Conservation (phyloP, 257 asterid genomes). For the Oldenlandia corymbosa region DNA sequence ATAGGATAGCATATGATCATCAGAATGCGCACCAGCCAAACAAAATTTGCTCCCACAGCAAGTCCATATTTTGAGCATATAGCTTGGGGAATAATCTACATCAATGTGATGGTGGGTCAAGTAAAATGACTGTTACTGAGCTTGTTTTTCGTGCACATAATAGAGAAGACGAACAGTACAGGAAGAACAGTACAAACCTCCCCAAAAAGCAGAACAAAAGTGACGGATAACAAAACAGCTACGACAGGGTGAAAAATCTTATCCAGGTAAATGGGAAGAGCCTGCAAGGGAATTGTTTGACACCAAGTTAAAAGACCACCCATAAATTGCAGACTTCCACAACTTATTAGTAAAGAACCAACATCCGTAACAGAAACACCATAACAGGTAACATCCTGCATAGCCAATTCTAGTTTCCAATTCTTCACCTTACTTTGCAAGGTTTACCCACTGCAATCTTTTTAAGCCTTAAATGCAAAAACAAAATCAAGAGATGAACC, state of each 20-base stretch:
- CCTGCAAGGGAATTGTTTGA: constrained; percentile 42
- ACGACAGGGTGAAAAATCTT: constrained; percentile 85
- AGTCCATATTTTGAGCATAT: constrained; percentile 86
- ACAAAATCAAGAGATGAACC: neutral
- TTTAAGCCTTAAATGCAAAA: too few relatives aligned
- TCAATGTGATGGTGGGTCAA: constrained; percentile 18
- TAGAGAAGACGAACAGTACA: neutral
- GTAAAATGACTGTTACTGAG: constrained; percentile 15
- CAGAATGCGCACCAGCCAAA: constrained; percentile 85
- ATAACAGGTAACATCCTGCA: too few relatives aligned
- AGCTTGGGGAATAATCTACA: constrained; percentile 90
- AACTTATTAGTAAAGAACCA: neutral
- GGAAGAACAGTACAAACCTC: constrained; percentile 52
- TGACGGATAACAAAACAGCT: constrained; percentile 89
- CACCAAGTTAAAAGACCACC: neutral
- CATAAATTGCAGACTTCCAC: neutral
- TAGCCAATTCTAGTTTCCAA: too few relatives aligned
- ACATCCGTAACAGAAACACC: neutral
- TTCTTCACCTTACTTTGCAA: too few relatives aligned
- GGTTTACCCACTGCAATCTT: too few relatives aligned
- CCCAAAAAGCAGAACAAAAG: constrained; percentile 94
- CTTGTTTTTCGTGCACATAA: constrained; percentile 5
- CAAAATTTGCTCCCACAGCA: constrained; percentile 93
- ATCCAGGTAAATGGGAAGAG: constrained; percentile 88
- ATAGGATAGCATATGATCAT: constrained; percentile 87